Conservation (phyloP, 2,329 filamentous ascomycete genomes). For the Saccharata proteae region DNA sequence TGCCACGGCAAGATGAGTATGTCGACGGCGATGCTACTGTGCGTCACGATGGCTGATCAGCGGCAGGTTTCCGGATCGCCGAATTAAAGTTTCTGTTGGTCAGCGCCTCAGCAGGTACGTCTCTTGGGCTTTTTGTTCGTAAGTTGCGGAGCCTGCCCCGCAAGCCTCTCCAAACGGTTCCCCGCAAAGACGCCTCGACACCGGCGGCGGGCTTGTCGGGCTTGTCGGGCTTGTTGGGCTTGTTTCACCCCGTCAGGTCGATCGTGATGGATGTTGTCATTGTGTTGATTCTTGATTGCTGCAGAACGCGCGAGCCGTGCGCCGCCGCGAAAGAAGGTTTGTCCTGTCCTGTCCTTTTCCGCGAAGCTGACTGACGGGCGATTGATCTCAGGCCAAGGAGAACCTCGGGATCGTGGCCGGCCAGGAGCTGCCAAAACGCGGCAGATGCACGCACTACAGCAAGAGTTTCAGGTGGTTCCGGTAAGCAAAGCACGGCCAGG, state of each 20-base stretch:
- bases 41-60: constrained; percentile 2
- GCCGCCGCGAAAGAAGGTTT: constrained; percentile 8
- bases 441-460: constrained; percentile 41
- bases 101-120: constrained; percentile 34
- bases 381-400: constrained; percentile 20
- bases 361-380: constrained; percentile 3
- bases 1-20: constrained; percentile 67
- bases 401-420: constrained; percentile 43
- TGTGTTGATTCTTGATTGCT: no score
- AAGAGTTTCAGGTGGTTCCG: constrained; percentile 47
- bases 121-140: no score
- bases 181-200: no score
- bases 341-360: constrained; percentile 3
- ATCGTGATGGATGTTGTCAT: no score
- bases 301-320: constrained; percentile 11
- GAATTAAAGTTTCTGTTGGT: constrained; percentile 68
- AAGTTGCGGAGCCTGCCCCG: no score
- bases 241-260: no score
- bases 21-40: constrained; percentile 10
- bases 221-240: no score
- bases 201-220: no score
- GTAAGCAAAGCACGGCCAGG: constrained; percentile 19
- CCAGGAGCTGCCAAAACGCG: constrained; percentile 40
- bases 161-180: no score
- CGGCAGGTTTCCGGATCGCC: constrained; percentile 56